phyloP scores from a whole-genome alignment of 257 asterid species.

The Solanum pimpinellifolium region DNA sequence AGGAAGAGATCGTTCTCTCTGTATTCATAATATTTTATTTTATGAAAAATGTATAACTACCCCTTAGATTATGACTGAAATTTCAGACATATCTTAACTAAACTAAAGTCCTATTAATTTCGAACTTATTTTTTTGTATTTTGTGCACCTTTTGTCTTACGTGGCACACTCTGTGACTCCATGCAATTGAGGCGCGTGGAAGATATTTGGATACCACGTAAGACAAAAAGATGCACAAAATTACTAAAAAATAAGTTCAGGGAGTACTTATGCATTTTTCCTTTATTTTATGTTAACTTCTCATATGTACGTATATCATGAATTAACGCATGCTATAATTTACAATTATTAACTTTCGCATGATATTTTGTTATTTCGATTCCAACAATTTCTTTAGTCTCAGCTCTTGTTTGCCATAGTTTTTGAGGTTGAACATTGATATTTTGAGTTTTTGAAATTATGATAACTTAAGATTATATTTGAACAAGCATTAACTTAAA shows the following conservation, averaged over 20 bases:
- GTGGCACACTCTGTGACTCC: no score
- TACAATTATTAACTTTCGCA: no score
- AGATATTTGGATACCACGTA: no score
- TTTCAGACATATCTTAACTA: no score
- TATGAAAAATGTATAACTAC: neutral
- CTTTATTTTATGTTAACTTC: neutral
- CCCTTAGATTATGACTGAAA: no score
- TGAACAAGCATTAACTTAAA: neutral
- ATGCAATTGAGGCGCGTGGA: no score
- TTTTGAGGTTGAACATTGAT: neutral
- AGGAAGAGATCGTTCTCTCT: neutral
- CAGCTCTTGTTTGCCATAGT: neutral
- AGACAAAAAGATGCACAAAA: no score
- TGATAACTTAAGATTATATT: neutral
- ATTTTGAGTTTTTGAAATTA: neutral
- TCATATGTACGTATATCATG: neutral
- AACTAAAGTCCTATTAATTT: accelerated
- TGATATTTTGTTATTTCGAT: no score
- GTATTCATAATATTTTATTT: neutral
- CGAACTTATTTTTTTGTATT: no score
- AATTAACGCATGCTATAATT: neutral
- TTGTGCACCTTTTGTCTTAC: no score
- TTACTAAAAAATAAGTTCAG: no score
- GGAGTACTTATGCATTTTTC: no score
- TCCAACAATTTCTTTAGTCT: neutral